Conservation (phyloP, 2,329 filamentous ascomycete species). For the Bimuria novae-zelandiae region DNA sequence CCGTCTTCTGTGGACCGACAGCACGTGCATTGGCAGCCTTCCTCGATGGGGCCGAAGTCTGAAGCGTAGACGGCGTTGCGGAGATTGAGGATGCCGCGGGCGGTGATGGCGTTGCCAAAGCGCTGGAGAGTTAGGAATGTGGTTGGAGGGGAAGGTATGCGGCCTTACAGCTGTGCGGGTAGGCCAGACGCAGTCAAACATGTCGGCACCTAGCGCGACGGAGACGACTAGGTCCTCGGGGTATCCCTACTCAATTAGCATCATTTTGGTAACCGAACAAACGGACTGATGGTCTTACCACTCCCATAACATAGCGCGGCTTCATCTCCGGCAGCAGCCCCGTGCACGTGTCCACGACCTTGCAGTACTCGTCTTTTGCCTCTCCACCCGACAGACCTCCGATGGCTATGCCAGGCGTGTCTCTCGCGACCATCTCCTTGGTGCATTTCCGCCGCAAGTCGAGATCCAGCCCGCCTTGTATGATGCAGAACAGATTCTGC, state of each 20-base stretch:
- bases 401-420: constrained; percentile 96
- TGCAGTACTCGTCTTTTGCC: constrained; percentile 89
- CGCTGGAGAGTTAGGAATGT: constrained; percentile 51
- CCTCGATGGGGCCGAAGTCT: constrained; percentile 84
- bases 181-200: constrained; percentile 99
- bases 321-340: constrained; percentile 83
- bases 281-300: constrained; percentile 58
- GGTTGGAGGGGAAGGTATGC: neutral
- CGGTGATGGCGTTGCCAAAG: constrained; percentile 92
- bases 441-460: constrained; percentile 85
- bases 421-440: constrained; percentile 80
- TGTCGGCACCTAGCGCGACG: constrained; percentile 91
- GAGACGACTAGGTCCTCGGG: constrained; percentile 95
- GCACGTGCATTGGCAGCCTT: constrained; percentile 78
- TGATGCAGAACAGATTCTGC: constrained; percentile 98
- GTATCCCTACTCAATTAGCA: constrained; percentile 66
- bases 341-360: constrained; percentile 87
- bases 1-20: constrained; percentile 71
- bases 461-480: constrained; percentile 91
- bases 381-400: constrained; percentile 94
- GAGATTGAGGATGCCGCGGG: constrained; percentile 79
- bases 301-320: constrained; percentile 99
- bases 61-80: constrained; percentile 73
- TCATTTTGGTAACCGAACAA: neutral
- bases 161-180: constrained; percentile 77